Evolutionary conservation across 2,329 filamentous ascomycete species (phyloP).

Genomic region (Pyricularia sp.): DNA sequence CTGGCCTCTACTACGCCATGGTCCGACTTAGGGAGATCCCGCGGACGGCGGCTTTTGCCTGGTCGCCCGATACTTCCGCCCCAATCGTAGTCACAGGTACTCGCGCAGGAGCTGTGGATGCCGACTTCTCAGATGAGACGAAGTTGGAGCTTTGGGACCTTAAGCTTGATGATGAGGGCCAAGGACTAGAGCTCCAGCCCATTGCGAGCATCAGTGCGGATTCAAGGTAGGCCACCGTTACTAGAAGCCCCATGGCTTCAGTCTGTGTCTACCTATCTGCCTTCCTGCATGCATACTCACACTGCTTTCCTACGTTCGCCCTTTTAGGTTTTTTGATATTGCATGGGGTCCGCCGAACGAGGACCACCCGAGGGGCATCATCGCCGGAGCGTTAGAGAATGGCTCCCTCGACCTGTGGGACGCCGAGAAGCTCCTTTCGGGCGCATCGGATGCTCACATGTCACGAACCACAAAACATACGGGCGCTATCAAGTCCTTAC

Average conservation of each 20-base stretch:
- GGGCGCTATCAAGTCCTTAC: conserved; percentile 82
- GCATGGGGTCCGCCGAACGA: conserved; percentile 80
- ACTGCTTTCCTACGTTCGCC: background rate
- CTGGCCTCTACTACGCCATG: conserved; percentile 41
- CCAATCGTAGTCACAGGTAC: conserved; percentile 89
- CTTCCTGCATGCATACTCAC: background rate
- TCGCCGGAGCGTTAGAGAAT: conserved; percentile 90
- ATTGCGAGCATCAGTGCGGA: conserved; percentile 75
- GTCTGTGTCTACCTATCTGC: background rate
- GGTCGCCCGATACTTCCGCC: conserved; percentile 69
- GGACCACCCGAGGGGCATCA: conserved; percentile 70
- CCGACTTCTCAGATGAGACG: conserved; percentile 94
- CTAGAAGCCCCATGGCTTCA: background rate
- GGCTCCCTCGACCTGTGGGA: conserved; percentile 91
- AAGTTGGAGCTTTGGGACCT: conserved; percentile 96
- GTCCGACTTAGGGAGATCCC: conserved; percentile 93
- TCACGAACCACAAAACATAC: conserved; percentile 82
- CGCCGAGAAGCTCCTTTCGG: conserved; percentile 52
- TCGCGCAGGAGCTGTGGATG: conserved; percentile 85
- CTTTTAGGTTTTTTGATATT: conserved; percentile 80
- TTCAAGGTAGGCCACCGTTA: conserved; percentile 51
- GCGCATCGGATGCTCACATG: conserved; percentile 60
- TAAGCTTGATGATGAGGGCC: conserved; percentile 61
- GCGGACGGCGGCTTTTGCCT: conserved; percentile 92
- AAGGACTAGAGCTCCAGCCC: conserved; percentile 74